Conservation (phyloP, 23 red algal species). For the Gracilaria caudata region DNA sequence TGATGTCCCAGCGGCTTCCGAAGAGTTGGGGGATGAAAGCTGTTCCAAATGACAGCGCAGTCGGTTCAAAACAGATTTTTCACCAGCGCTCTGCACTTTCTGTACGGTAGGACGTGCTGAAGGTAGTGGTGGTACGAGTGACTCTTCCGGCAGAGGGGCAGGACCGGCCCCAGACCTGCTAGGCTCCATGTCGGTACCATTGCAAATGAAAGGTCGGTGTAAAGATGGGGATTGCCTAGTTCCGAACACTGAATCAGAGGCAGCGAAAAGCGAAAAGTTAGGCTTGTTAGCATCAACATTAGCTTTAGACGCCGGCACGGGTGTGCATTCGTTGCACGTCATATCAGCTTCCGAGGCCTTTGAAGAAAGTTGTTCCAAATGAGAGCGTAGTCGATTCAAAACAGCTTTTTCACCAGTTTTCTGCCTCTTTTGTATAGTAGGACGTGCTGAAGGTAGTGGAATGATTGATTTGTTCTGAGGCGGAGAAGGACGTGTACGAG, state of each 20-base stretch:
- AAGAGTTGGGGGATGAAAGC: no score
- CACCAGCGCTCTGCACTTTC: no score
- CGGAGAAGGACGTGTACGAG: not conserved
- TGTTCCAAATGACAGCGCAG: no score
- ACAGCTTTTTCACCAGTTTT: conserved; percentile 15
- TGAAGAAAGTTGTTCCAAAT: conserved; percentile 11
- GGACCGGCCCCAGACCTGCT: no score
- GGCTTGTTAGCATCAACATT: conserved; percentile 4
- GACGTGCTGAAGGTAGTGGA: not conserved
- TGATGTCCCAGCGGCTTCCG: no score
- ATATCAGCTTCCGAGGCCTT: not conserved
- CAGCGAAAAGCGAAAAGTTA: not conserved
- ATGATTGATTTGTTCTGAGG: conserved; percentile 2
- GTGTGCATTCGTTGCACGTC: no score
- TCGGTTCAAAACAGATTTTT: no score
- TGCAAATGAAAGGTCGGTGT: not conserved
- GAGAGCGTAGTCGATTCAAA: conserved; percentile 15
- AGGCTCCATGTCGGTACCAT: not conserved
- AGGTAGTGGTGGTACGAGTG: no score
- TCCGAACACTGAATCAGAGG: not conserved
- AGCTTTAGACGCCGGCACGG: not conserved
- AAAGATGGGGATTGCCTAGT: not conserved
- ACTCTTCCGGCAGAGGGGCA: no score
- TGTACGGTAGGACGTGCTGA: no score
- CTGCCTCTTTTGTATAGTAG: not conserved